phyloP scores from a whole-genome alignment of 257 asterid species.

The Voacanga thouarsii region DNA sequence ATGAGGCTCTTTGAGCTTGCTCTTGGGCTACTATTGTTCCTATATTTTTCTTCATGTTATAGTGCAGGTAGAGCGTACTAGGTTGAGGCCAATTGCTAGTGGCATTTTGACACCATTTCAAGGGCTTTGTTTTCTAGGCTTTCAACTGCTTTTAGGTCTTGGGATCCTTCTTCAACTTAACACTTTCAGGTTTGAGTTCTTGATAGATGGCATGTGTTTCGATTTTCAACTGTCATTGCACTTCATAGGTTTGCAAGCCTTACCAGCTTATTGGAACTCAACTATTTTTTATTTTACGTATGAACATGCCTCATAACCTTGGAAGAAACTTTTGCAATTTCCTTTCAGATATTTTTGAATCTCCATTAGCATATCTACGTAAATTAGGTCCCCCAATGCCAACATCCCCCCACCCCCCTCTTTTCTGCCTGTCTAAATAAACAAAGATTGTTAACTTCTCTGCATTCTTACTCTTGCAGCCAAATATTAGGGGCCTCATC shows the following conservation, averaged over 20 bases:
- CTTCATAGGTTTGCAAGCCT: background rate
- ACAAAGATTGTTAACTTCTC: background rate
- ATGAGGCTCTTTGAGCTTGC: background rate
- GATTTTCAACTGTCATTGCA: background rate
- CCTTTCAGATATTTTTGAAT: background rate
- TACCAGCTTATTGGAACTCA: background rate
- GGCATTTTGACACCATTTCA: slow-evolving; percentile 77
- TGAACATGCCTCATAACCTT: background rate
- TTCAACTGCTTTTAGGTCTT: slow-evolving; percentile 82
- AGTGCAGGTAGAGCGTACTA: slow-evolving; percentile 91
- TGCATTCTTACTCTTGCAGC: slow-evolving; percentile 44
- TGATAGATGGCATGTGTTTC: background rate
- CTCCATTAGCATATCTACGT: background rate
- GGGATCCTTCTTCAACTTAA: slow-evolving; percentile 86
- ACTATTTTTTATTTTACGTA: background rate
- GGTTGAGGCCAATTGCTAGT: slow-evolving; percentile 85
- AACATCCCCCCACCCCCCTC: too few relatives aligned
- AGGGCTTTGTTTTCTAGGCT: slow-evolving; percentile 82
- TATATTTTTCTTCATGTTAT: slow-evolving; percentile 9
- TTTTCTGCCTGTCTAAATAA: background rate
- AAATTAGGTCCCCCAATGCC: background rate
- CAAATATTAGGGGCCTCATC: slow-evolving; percentile 86
- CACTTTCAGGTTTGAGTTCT: slow-evolving; percentile 57
- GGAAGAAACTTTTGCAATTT: background rate
- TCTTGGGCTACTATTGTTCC: background rate